Evolutionary conservation across 2,329 filamentous ascomycete species (phyloP).

Genomic region (Colletotrichum somersetense): DNA sequence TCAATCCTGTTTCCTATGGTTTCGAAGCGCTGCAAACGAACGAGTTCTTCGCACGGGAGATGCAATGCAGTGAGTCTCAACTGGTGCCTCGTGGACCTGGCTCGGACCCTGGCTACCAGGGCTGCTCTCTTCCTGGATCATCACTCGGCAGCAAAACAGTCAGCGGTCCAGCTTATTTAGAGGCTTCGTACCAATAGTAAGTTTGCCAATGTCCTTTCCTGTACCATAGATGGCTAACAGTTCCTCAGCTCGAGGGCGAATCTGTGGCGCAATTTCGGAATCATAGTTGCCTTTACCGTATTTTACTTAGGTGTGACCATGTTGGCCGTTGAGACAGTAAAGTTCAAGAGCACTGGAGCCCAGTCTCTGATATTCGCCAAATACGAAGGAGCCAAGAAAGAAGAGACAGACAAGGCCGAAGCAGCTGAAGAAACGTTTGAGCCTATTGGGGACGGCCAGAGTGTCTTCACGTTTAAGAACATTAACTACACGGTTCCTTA

Average conservation of each 20-base stretch:
- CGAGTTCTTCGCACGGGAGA: slow-evolving; percentile 65
- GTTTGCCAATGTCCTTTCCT: not conserved
- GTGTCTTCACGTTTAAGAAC: slow-evolving; percentile 78
- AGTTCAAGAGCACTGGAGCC: slow-evolving; percentile 57
- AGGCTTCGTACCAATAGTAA: slow-evolving; percentile 64
- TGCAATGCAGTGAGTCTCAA: slow-evolving; percentile 60
- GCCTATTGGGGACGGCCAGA: slow-evolving; percentile 67
- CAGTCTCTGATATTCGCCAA: slow-evolving; percentile 40
- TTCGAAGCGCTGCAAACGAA: slow-evolving; percentile 72
- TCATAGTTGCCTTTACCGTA: slow-evolving; percentile 80
- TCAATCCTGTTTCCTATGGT: slow-evolving; percentile 75
- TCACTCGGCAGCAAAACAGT: slow-evolving; percentile 61
- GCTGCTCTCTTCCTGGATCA: slow-evolving; percentile 69
- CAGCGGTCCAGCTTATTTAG: slow-evolving; percentile 68
- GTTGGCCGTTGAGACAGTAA: slow-evolving; percentile 76
- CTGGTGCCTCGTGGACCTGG: slow-evolving; percentile 61
- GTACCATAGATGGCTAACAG: not conserved
- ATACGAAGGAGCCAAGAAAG: not conserved
- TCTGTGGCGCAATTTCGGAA: slow-evolving; percentile 82
- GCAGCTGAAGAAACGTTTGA: slow-evolving; percentile 54
- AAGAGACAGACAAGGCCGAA: slow-evolving; percentile 45
- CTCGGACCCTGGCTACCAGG: slow-evolving; percentile 58
- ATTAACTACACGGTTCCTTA: slow-evolving; percentile 78
- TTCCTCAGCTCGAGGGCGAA: slow-evolving; percentile 58
- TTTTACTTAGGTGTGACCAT: slow-evolving; percentile 81